Conservation (phyloP, 257 asterid genomes). For the Solanum gandarillasii region DNA sequence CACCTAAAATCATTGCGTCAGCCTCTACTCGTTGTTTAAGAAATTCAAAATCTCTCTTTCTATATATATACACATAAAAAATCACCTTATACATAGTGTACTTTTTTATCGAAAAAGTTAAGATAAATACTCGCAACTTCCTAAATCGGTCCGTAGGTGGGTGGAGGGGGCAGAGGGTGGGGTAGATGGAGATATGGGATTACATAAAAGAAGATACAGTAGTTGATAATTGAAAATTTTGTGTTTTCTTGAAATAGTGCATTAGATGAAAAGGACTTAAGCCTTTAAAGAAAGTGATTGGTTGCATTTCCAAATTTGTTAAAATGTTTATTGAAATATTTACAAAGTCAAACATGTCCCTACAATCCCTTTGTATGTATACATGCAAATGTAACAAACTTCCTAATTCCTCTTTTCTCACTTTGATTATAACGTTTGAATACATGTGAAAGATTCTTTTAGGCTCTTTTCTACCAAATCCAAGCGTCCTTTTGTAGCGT, state of each 20-base stretch:
- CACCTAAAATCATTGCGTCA: too few relatives aligned
- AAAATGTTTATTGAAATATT: background rate
- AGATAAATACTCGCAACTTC: background rate
- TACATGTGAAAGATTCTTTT: background rate
- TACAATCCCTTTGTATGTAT: background rate
- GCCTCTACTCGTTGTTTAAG: too few relatives aligned
- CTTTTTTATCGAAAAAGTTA: fast-evolving
- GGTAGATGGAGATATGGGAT: background rate
- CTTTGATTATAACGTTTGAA: background rate
- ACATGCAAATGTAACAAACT: background rate
- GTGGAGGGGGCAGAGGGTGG: background rate
- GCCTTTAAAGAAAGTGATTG: slow-evolving; percentile 40
- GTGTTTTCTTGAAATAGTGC: slow-evolving; percentile 25
- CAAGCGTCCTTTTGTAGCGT: slow-evolving; percentile 19
- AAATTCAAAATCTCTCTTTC: too few relatives aligned
- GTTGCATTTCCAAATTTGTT: slow-evolving; percentile 44
- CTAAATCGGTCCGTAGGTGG: background rate
- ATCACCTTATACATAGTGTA: too few relatives aligned
- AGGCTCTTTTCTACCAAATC: slow-evolving; percentile 25
- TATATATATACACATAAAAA: too few relatives aligned
- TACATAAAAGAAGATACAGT: slow-evolving; percentile 11
- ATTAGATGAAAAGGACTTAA: slow-evolving; percentile 15
- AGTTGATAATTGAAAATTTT: slow-evolving; percentile 9
- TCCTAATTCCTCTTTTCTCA: background rate
- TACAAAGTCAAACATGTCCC: slow-evolving; percentile 5